phyloP scores from a whole-genome alignment of 1,284 basidiomycete genomes.

The Rhodotorula sp. region DNA sequence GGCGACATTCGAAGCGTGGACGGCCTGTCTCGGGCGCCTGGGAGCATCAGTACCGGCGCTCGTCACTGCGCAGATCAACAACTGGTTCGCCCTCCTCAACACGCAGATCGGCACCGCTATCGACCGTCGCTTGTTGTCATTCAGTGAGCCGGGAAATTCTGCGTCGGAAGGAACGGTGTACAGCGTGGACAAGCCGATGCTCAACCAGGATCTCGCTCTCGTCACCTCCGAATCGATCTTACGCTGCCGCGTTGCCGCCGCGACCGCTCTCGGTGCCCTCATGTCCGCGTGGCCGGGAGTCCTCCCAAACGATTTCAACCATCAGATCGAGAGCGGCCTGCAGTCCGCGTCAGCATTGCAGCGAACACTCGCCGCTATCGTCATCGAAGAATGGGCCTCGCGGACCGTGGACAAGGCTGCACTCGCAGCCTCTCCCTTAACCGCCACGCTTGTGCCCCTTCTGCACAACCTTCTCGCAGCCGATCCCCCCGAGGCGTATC shows the following conservation, averaged over 20 bases:
- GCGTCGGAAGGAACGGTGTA: constrained; percentile 62
- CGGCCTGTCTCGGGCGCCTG: constrained; percentile 44
- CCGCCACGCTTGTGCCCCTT: constrained; percentile 53
- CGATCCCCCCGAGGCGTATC: constrained; percentile 62
- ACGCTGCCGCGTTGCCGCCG: constrained; percentile 75
- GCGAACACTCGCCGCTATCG: constrained; percentile 75
- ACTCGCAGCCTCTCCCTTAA: constrained; percentile 45
- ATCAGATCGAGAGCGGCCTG: constrained; percentile 73
- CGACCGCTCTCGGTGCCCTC: constrained; percentile 68
- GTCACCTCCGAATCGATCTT: constrained; percentile 75
- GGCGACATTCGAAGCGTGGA: constrained; percentile 76
- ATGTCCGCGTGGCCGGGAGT: constrained; percentile 23
- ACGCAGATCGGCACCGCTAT: constrained; percentile 83
- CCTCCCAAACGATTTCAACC: constrained; percentile 50
- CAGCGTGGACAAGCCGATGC: constrained; percentile 95
- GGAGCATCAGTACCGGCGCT: neutral
- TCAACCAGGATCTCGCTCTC: constrained; percentile 84
- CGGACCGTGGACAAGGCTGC: constrained; percentile 1
- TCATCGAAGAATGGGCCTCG: constrained; percentile 90
- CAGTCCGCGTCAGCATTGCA: constrained; percentile 87
- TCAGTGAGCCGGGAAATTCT: constrained; percentile 54
- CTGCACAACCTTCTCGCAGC: constrained; percentile 66
- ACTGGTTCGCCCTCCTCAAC: constrained; percentile 85
- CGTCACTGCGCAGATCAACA: constrained; percentile 47
- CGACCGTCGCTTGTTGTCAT: constrained; percentile 69